Conservation (phyloP, 345 rosid species). For the Fremontodendron californicum region DNA sequence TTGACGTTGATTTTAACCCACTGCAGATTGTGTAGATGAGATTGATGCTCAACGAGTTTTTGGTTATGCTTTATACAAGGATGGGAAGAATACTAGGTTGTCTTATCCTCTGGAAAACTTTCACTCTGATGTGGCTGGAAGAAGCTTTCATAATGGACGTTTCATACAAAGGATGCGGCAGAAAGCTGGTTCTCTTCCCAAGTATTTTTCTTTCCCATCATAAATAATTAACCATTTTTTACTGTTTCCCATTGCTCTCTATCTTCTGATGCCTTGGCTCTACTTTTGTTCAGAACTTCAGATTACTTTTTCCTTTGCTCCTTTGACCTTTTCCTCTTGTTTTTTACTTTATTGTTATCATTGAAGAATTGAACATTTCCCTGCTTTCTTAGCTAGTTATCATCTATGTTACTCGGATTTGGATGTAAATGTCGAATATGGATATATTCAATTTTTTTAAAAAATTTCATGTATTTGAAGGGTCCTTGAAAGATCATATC, state of each 20-base stretch:
- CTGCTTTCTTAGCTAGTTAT: no score
- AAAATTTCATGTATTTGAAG: no score
- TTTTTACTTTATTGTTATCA: neutral
- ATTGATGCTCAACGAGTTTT: conserved; percentile 40
- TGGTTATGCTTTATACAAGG: conserved; percentile 45
- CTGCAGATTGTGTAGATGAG: conserved; percentile 41
- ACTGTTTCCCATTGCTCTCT: neutral
- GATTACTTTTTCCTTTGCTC: neutral
- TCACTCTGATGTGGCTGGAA: conserved; percentile 35
- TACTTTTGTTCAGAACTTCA: neutral
- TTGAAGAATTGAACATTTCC: neutral
- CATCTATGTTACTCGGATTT: no score
- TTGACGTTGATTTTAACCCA: neutral
- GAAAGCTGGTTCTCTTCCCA: conserved; percentile 47
- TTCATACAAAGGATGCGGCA: conserved; percentile 51
- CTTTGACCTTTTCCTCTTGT: neutral
- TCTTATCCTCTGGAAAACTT: conserved; percentile 38
- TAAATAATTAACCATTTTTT: neutral
- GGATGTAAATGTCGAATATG: no score
- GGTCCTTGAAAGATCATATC: no score
- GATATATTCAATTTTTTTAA: no score
- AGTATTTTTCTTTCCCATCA: conserved; percentile 21
- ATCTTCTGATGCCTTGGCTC: neutral
- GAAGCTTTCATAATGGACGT: conserved; percentile 51
- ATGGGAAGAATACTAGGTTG: conserved; percentile 33